phyloP scores from a whole-genome alignment of 352 stramenopile genomes.

The Globisporangium echinulatum region DNA sequence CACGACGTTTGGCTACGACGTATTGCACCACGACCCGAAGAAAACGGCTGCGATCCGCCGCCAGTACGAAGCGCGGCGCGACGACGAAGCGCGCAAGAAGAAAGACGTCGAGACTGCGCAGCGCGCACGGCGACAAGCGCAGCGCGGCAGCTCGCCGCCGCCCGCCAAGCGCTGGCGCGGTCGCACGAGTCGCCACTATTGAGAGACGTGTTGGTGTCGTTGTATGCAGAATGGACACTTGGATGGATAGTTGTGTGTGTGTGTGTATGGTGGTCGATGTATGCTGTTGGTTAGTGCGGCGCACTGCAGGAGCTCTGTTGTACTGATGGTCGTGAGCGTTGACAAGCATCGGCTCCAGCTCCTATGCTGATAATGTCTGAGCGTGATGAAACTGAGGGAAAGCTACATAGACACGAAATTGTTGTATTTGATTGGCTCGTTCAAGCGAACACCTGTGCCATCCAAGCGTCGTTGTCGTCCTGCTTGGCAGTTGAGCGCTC shows the following conservation, averaged over 20 bases:
- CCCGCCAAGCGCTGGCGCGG: conserved; percentile 62
- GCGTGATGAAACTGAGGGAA: not conserved
- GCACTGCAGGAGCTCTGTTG: no score
- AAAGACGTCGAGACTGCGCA: conserved; percentile 17
- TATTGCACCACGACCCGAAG: conserved; percentile 62
- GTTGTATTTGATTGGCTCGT: not conserved
- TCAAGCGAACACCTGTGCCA: not conserved
- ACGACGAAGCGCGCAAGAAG: conserved; percentile 58
- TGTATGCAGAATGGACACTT: no score
- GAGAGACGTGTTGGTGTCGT: not conserved
- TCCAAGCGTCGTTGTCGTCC: no score
- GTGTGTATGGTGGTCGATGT: no score
- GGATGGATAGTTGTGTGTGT: no score
- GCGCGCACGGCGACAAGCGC: conserved; percentile 18
- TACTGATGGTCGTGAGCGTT: no score
- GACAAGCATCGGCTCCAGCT: no score
- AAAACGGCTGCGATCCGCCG: conserved; percentile 57
- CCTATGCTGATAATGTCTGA: not conserved
- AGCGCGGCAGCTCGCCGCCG: conserved; percentile 25
- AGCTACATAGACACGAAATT: not conserved
- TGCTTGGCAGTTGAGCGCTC: no score
- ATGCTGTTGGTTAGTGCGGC: no score
- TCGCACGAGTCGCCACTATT: conserved; percentile 32
- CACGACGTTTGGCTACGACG: conserved; percentile 55
- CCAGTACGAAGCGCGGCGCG: conserved; percentile 55